phyloP scores from a whole-genome alignment of 1,284 basidiomycete genomes.

The Leccinum proliferum region DNA sequence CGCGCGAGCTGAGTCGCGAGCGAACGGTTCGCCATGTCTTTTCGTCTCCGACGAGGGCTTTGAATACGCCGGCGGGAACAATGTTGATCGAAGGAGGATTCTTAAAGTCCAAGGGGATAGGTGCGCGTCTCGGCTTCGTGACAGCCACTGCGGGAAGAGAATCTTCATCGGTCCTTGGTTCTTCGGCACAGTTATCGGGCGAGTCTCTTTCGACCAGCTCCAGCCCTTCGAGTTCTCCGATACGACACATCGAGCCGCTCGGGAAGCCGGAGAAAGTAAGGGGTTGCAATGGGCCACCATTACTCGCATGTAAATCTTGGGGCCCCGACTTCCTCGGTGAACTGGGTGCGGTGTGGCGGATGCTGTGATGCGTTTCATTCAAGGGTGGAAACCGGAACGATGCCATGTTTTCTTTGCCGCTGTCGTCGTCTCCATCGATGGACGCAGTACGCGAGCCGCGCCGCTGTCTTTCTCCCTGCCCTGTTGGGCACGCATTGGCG shows the following conservation, averaged over 20 bases:
- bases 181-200: constrained; percentile 7
- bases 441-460: constrained; percentile 36
- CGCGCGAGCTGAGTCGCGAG: constrained; percentile 66
- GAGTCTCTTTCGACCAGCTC: constrained; percentile 15
- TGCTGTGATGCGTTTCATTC: constrained; percentile 43
- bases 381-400: constrained; percentile 70
- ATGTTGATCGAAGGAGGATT: constrained; percentile 68
- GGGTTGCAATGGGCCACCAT: constrained; percentile 40
- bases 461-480: constrained; percentile 74
- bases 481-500: constrained; percentile 39
- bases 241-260: constrained; percentile 25
- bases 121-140: constrained; percentile 58
- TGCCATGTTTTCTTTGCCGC: constrained; percentile 46
- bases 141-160: constrained; percentile 31
- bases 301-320: constrained; percentile 28
- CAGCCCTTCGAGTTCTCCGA: constrained; percentile 12
- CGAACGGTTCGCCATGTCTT: constrained; percentile 62
- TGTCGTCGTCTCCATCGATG: constrained; percentile 44
- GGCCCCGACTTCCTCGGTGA: constrained; percentile 30
- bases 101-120: constrained; percentile 77
- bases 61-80: constrained; percentile 78
- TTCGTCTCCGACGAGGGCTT: constrained; percentile 65
- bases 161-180: constrained; percentile 28
- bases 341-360: constrained; percentile 41
- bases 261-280: constrained; percentile 60